Conservation (phyloP, 1,284 basidiomycete species). For the Melampsora occidentalis region DNA sequence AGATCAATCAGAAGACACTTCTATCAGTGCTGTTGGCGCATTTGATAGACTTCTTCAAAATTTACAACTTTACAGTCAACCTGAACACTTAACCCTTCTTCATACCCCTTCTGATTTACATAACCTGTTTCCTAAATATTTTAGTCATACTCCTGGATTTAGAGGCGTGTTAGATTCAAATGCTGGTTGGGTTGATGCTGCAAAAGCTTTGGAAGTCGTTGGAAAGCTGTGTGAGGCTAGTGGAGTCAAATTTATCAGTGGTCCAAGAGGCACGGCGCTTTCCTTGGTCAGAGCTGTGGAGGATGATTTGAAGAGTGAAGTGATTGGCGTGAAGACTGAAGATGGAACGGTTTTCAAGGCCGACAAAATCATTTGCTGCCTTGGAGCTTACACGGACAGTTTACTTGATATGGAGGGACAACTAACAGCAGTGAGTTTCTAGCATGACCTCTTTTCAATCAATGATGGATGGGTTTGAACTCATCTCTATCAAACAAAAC, state of each 20-base stretch:
- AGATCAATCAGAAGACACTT: neutral
- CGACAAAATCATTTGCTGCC: conserved; percentile 29
- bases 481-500: neutral
- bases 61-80: conserved; percentile 14
- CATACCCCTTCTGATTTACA: conserved; percentile 6
- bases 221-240: conserved; percentile 5
- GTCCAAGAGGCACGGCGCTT: conserved; percentile 26
- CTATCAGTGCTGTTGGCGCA: conserved; percentile 31
- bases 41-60: conserved; percentile 24
- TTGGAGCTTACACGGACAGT: conserved; percentile 38
- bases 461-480: no score
- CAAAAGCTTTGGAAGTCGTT: conserved; percentile 27
- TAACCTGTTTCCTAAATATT: conserved; percentile 21
- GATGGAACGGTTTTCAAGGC: conserved; percentile 24
- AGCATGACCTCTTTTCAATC: neutral
- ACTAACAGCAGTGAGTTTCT: conserved; percentile 28
- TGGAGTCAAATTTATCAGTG: conserved; percentile 24
- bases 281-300: conserved; percentile 12
- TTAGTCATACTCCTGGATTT: conserved; percentile 27
- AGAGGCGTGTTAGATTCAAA: conserved; percentile 34
- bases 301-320: conserved; percentile 3
- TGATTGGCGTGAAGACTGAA: conserved; percentile 30
- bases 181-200: conserved; percentile 40
- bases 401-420: conserved; percentile 41
- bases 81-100: conserved; percentile 2